Evolutionary conservation across 306 rosid genomes (phyloP).

Genomic region (Lagenaria siceraria): DNA sequence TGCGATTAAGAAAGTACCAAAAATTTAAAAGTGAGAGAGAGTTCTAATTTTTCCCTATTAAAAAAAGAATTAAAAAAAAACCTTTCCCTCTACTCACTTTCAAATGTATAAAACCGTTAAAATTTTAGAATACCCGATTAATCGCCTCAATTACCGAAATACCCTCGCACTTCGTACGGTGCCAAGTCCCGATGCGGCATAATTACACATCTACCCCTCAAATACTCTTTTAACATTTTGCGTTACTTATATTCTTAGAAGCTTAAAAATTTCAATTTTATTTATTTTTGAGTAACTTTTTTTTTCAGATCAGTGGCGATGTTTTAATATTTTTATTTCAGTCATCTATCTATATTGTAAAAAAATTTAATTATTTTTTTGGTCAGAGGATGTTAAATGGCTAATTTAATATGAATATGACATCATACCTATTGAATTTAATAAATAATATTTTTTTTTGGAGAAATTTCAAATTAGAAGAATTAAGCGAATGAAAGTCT

Average conservation of each 20-base stretch:
- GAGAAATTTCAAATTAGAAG: too few species aligned
- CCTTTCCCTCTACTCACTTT: background rate
- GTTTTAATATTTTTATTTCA: too few species aligned
- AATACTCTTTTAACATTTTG: background rate
- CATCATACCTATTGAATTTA: background rate
- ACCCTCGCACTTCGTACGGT: background rate
- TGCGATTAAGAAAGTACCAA: background rate
- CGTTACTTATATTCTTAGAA: too few species aligned
- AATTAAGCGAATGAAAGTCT: too few species aligned
- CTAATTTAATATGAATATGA: background rate
- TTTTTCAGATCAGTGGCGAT: too few species aligned
- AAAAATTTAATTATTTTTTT: too few species aligned
- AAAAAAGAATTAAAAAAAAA: too few species aligned
- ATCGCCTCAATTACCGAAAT: background rate
- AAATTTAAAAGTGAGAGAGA: background rate
- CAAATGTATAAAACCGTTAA: constrained; percentile 4
- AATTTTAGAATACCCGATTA: background rate
- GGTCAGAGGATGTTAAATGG: background rate
- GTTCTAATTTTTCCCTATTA: too few species aligned
- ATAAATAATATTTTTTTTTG: too few species aligned
- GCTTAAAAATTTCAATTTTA: too few species aligned
- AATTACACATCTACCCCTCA: background rate
- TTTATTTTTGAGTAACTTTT: too few species aligned
- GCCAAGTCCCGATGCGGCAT: background rate
- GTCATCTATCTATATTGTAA: too few species aligned